A percentile compares a stretch with the other conserved stretches of the same genome.
phyloP scores from a whole-genome alignment of 1,284 basidiomycete genomes.

The Trametes versicolor region DNA sequence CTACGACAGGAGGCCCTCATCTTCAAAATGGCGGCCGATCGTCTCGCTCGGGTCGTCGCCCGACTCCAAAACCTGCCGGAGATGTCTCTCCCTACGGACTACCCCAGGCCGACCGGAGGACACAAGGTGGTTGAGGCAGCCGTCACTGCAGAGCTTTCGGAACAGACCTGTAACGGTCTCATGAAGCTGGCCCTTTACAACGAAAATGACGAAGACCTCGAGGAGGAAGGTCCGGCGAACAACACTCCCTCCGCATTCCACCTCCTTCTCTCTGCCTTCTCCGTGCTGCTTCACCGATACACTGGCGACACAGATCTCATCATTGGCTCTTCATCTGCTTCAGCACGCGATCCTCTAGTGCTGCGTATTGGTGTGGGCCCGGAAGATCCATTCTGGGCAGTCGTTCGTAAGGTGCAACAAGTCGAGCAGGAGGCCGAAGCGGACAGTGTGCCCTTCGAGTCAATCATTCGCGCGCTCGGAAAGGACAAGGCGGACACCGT shows the following conservation, averaged over 20 bases:
- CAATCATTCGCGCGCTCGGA: slow-evolving; percentile 79
- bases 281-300: slow-evolving; percentile 92
- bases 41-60: slow-evolving; percentile 64
- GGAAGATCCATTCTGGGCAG: slow-evolving; percentile 90
- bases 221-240: slow-evolving; percentile 51
- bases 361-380: slow-evolving; percentile 89
- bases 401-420: slow-evolving; percentile 88
- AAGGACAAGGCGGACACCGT: slow-evolving; percentile 68
- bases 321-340: slow-evolving; percentile 89
- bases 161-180: slow-evolving; percentile 73
- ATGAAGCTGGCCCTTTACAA: slow-evolving; percentile 82
- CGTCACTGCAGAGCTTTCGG: slow-evolving; percentile 71
- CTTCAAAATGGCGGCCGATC: slow-evolving; percentile 47
- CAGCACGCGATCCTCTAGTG: slow-evolving; percentile 84
- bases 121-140: slow-evolving; percentile 85
- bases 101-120: slow-evolving; percentile 84
- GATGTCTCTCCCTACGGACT: slow-evolving; percentile 96
- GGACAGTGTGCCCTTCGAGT: slow-evolving; percentile 87
- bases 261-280: slow-evolving; percentile 91
- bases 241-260: slow-evolving; percentile 88
- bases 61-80: slow-evolving; percentile 85
- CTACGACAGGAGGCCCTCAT: background rate
- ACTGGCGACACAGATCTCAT: slow-evolving; percentile 96
- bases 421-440: slow-evolving; percentile 87
- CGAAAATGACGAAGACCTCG: slow-evolving; percentile 62